Base-by-base conservation (phyloP, 2,329 filamentous ascomycete species). In the Fusarium vanettenii region DNA sequence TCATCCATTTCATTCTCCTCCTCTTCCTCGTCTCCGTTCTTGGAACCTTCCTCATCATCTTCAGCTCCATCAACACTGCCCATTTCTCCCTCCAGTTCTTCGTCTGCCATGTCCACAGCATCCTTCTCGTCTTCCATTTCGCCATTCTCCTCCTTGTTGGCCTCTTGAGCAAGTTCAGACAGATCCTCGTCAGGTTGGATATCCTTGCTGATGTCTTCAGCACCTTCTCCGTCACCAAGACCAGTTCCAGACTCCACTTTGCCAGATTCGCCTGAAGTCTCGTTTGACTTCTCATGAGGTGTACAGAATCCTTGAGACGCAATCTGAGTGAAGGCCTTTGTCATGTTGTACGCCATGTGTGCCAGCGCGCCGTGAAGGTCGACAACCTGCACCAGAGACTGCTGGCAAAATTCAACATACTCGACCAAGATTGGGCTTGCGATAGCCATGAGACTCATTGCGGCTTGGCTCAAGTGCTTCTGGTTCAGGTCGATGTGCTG, bases 171-270 rank as follows among this genome's bases (percentile, higher is more conserved):
- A 52, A 99, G 87, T 76, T 99, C 97, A 0, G 94, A 92, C 6
- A 99, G 86, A 80, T 99, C 95, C 81, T 99, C 97, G 70, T 99
- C 96, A 18, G 96, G 93, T 73, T 94, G 91, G 56, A 99, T 93
- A 79, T 99, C 97, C 81, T 99, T 98, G 84, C 95, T 98, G 74
- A 99, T 98, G 82, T 99, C 96, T 81, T 99, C 95, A 6, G 93
- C 95, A 20, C 96, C 97, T 82, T 98, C 94, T 13, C 97, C 97
- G 55, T 98, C 97, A 22, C 97, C 97, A 27, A 99, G 91, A 37
- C 97, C 97, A 13, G 95, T 98, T 18, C 97, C 97, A 41, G 91
- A 92, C 83, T 99, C 96, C 33, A 98, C 87, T 77, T 97, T 93
- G 14, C 95, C 94, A 27, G 90, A 89, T 69, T 94, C 90, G 22